phyloP scores from a whole-genome alignment of 2,329 filamentous ascomycete species.

The Diplodia scrobiculata region DNA sequence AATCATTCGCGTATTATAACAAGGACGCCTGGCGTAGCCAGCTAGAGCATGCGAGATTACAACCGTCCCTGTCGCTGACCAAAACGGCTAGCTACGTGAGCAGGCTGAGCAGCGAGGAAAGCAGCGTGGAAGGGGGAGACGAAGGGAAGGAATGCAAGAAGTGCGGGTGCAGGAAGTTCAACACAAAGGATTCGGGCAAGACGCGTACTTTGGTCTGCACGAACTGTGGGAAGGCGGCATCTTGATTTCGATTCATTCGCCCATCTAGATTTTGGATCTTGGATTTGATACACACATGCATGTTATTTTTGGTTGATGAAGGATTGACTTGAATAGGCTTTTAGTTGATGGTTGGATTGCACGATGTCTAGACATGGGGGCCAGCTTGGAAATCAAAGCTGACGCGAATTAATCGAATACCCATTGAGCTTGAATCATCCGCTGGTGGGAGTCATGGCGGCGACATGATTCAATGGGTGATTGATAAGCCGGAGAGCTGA shows the following conservation, averaged over 20 bases:
- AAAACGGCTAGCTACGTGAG: slow-evolving; percentile 55
- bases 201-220: slow-evolving; percentile 64
- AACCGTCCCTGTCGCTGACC: slow-evolving; percentile 37
- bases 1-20: slow-evolving; percentile 59
- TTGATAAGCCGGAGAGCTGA: slow-evolving; percentile 19
- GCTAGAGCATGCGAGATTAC: neutral
- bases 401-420: slow-evolving; percentile 5
- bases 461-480: neutral
- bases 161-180: slow-evolving; percentile 65
- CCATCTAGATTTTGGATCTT: neutral
- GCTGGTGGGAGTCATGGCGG: neutral
- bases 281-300: neutral
- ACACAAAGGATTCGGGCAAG: slow-evolving; percentile 57
- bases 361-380: neutral
- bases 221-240: slow-evolving; percentile 48
- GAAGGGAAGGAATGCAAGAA: slow-evolving; percentile 57
- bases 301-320: neutral
- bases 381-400: neutral
- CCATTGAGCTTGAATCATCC: neutral
- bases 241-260: slow-evolving; percentile 12
- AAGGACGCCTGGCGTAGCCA: slow-evolving; percentile 39
- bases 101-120: slow-evolving; percentile 60
- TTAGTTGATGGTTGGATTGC: slow-evolving; percentile 8
- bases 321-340: neutral
- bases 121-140: slow-evolving; percentile 53